A percentile compares a stretch with the other conserved stretches of the same genome.
Conservation (phyloP, 139 green algal genomes). For the Chlamydomonas sphaeroides region DNA sequence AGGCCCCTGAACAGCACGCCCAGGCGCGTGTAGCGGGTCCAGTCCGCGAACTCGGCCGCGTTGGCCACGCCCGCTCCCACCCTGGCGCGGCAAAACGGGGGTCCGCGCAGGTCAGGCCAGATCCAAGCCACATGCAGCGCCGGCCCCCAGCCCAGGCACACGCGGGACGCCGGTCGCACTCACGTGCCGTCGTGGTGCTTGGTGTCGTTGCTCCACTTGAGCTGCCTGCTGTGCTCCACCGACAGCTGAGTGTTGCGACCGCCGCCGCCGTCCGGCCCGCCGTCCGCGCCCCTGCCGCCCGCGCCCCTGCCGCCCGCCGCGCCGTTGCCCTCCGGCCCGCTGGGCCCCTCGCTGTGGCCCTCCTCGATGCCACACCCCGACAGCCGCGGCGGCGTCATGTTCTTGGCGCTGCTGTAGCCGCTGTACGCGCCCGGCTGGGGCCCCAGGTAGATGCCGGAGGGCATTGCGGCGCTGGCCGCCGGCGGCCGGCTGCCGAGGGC, state of each 20-base stretch:
- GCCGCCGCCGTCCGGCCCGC: neutral
- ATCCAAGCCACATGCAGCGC: too few species aligned
- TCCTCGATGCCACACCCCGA: neutral
- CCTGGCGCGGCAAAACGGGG: too few species aligned
- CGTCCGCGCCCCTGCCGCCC: neutral
- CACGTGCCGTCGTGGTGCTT: constrained; percentile 19
- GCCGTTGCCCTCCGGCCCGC: neutral
- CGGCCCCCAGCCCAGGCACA: too few species aligned
- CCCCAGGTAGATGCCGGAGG: too few species aligned
- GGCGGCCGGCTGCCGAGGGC: too few species aligned
- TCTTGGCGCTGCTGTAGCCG: neutral
- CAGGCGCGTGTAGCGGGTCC: constrained; percentile 17
- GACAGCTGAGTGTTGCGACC: too few species aligned
- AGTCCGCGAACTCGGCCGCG: constrained; percentile 12
- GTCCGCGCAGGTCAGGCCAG: too few species aligned
- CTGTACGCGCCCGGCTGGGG: too few species aligned
- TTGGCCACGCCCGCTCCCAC: too few species aligned
- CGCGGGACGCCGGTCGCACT: too few species aligned
- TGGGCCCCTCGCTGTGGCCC: too few species aligned
- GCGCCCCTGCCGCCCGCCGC: neutral
- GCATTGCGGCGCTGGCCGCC: too few species aligned
- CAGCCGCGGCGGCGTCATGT: neutral
- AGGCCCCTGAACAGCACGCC: constrained; percentile 51
- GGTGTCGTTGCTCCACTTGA: neutral
- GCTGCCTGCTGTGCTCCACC: constrained; percentile 10